Base-by-base conservation (phyloP, 2,329 filamentous ascomycete species). In the Cladosporium colombiae region DNA sequence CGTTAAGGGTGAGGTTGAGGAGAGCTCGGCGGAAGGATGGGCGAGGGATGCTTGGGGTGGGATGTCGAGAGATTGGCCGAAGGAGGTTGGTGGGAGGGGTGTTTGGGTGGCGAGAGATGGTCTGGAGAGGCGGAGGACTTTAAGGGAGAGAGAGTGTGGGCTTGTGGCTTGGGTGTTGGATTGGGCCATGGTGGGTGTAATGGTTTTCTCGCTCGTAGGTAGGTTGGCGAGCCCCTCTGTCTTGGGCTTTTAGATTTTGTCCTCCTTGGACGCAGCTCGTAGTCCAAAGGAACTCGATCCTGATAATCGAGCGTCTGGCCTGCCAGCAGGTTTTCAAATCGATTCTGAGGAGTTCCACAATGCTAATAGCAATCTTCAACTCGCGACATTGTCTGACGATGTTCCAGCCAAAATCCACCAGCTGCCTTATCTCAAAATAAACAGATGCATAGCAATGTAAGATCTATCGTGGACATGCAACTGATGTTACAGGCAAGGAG, bases 111-210 rank as follows among this genome's bases (percentile, higher is more conserved):
- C 88, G 64, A 94, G 86, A 3, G 90, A 90, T 1, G 91, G 93
- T 16, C 91, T 89, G 0, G 93, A 96, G 66, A 98, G 86, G 66
- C 97, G 83, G 63, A 98, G 81, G 18, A 90, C 88, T 79, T 96
- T 95, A 57, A 98, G 81, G 68, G 96, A 93, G 69, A 92, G 84
- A 18, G 89, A 87, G 78, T 98, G 95, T 0, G 94, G 91, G 5
- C 16, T 57, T 40, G 50, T 46, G 25, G 56, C 31, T 10, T 37
- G 44, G n/a, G 23, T 8, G 27, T 25, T 44, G 23, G 55, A 31
- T 53, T 65, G 55, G 29, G 62, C 44, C 55, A 53, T 59, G 25
- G 27, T 55, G 5, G 52, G 2, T 29, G 52, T 33, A 3, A 21
- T 46, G 3, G 40, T 11, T 46, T 10, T 46, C 5, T 23, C 40